Conservation (phyloP, 805 yeast genomes). For the Hanseniaspora clermontiae region DNA sequence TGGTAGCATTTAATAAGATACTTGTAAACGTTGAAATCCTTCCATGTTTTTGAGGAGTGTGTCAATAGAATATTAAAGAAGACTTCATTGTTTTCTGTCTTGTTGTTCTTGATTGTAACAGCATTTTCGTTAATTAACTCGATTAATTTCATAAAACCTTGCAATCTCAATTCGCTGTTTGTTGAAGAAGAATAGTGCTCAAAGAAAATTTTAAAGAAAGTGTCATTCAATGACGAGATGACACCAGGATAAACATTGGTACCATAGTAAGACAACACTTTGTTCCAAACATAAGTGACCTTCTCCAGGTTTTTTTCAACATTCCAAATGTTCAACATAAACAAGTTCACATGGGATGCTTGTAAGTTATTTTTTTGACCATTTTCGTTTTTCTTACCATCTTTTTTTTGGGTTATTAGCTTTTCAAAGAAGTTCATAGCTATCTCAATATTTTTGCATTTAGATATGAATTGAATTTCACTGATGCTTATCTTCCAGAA, state of each 20-base stretch:
- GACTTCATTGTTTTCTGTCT: constrained; percentile 61
- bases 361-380: constrained; percentile 51
- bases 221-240: constrained; percentile 57
- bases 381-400: not conserved
- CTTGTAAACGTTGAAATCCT: constrained; percentile 28
- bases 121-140: constrained; percentile 30
- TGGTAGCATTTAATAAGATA: constrained; percentile 20
- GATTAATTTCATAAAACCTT: constrained; percentile 42
- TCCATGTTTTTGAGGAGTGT: constrained; percentile 50
- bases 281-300: constrained; percentile 50
- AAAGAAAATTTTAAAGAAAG: constrained; percentile 59
- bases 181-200: constrained; percentile 30
- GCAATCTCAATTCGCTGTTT: constrained; percentile 31
- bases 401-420: constrained; percentile 43
- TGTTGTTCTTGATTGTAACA: constrained; percentile 42
- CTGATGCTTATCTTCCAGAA: constrained; percentile 53
- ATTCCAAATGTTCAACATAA: constrained; percentile 48
- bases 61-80: constrained; percentile 66
- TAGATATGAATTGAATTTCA: constrained; percentile 67
- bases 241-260: constrained; percentile 51
- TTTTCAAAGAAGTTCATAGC: constrained; percentile 65
- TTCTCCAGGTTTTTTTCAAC: constrained; percentile 45
- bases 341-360: constrained; percentile 57
- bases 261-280: constrained; percentile 47
- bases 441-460: constrained; percentile 55